phyloP scores from a whole-genome alignment of 2,329 filamentous ascomycete genomes.

The Colletotrichum chlorophyti region DNA sequence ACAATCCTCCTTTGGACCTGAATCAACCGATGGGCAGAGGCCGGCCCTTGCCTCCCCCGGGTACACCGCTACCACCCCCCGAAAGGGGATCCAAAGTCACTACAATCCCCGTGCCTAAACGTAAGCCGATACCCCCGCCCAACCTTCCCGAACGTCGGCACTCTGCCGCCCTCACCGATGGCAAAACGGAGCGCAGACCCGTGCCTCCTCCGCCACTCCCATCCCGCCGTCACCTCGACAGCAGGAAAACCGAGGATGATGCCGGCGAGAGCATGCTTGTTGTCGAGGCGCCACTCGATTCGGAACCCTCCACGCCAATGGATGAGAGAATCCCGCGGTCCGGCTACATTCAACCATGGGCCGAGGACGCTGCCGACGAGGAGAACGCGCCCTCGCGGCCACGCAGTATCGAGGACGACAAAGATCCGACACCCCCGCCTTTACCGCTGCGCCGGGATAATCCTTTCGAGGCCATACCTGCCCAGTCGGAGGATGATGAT shows the following conservation, averaged over 20 bases:
- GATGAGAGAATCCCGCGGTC: conserved; percentile 36
- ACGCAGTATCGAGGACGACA: neutral
- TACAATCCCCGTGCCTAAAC: conserved; percentile 64
- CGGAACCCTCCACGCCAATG: conserved; percentile 61
- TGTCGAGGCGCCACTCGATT: conserved; percentile 70
- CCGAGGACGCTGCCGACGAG: conserved; percentile 14
- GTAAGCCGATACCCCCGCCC: conserved; percentile 64
- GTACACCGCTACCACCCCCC: conserved; percentile 76
- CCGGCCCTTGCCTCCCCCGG: conserved; percentile 81
- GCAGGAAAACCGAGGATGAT: conserved; percentile 39
- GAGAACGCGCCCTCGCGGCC: neutral
- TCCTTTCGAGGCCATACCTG: conserved; percentile 29
- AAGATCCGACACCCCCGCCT: conserved; percentile 18
- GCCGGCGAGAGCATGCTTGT: conserved; percentile 63
- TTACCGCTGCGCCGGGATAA: conserved; percentile 19
- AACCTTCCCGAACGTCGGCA: conserved; percentile 26
- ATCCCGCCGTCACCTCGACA: conserved; percentile 46
- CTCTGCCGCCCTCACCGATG: conserved; percentile 15
- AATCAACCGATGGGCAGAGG: conserved; percentile 81
- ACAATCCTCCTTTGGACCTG: conserved; percentile 48
- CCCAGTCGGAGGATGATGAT: conserved; percentile 38
- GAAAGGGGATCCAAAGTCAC: conserved; percentile 66
- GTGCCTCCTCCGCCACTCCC: conserved; percentile 57
- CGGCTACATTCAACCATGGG: conserved; percentile 22
- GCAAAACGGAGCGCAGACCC: conserved; percentile 35